Evolutionary conservation across 495 filamentous ascomycete genomes (phyloP), one percentile per base, ranked within the genome.

Genomic region (Talaromyces nanjingensis): DNA sequence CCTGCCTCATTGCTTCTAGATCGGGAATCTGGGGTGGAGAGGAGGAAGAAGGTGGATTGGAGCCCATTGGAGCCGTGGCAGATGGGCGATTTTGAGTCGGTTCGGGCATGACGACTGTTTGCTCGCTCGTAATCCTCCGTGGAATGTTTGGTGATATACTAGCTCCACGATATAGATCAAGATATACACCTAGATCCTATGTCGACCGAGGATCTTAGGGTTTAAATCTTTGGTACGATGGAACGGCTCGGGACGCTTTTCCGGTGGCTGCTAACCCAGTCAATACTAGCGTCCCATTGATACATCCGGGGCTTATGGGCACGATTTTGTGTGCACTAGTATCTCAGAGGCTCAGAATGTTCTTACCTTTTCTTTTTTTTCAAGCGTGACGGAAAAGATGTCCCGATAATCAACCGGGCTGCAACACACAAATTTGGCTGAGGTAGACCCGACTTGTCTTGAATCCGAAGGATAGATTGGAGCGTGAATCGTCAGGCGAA

Each of bases 201-300:
- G n/a, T 20, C 42, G 18, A 49, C 18, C 18, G 45, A 49, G 6
- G 45, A 22, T 49, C 45, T 49, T 49, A 49, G n/a, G 45, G 45
- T 20, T 27, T 16, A 29, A 29, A 14, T 56, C 22, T 56, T 56
- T 27, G 52, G 52, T 9, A 54, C 20, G 55, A 54, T 54, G 20
- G 52, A 22, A 7, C 29, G 56, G 56, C 27, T 59, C 56, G 56
- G 56, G 27, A 59, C 31, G 29, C 11, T 59, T 42, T 37, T 59
- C 56, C 56, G 56, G 56, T 24, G 29, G 31, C 56, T 34, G 56
- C 56, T 59, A 59, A 22, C 29, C 16, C 12, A 37, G 56, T 59
- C 9, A 55, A 29, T 55, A 27, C 52, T 55, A 55, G 52, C 49
- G 18, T 54, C 7, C 49, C 9, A 12, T 9, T 11, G 20, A 54